Evolutionary conservation across 495 filamentous ascomycete genomes (phyloP), one percentile per base, ranked within the genome.

Genomic region (Lasiosphaeria miniovina): DNA sequence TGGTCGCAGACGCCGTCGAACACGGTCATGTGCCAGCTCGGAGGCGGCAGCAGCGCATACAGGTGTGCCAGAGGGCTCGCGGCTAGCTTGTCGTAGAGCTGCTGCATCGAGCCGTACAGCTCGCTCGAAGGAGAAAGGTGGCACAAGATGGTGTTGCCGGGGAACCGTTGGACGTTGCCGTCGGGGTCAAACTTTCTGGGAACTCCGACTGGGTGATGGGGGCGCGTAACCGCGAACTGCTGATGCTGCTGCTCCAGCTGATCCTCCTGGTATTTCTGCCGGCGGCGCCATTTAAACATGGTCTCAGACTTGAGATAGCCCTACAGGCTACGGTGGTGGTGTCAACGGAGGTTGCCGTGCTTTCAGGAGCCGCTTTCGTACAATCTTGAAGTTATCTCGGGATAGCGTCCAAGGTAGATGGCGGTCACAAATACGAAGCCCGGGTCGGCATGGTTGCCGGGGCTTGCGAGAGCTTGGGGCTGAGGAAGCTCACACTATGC

Each of bases 91-190:
- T 40, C 52, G 46, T 65, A 49, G 15, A 65, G 62, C 31, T 38
- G 6, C 11, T 61, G 62, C 45, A 67, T 55, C 3, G 60, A 54
- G 34, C 17, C 48, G 51, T 60, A 64, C 5, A 70, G 52, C 38
- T 32, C 4, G 34, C 36, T 50, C 4, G 38, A 10, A 3, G 34
- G 52, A 7, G 67, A 17, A 5, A 68, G 62, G 43, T 65, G 62
- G 32, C 49, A 53, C 55, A 70, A 15, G 58, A 70, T 68, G 49
- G 65, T 70, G 55, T 70, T 70, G 34, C 67, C 65, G 4, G 60
- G 54, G 49, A 70, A 70, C 15, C 38, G 61, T 54, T 64, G 65
- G 14, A 68, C 62, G 49, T 60, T 55, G 36, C 62, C 62, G 11
- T 63, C 46, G 17, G 54, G 52, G 50, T 54, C 52, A 55, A 70